Evolutionary conservation across 495 filamentous ascomycete genomes (phyloP).

Genomic region (Neurospora sp.): DNA sequence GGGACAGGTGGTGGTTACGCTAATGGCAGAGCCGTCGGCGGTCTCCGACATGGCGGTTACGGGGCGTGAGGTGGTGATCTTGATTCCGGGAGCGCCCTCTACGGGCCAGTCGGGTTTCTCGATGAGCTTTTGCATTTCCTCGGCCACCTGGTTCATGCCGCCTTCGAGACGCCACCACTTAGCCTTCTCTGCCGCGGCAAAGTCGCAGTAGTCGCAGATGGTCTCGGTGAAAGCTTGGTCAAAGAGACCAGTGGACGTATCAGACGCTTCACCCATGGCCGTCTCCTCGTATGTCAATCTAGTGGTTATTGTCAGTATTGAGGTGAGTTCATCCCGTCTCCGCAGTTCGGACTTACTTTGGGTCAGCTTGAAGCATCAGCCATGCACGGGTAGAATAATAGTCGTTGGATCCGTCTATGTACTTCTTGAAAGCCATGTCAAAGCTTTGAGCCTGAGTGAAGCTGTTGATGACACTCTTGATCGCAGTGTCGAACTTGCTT

Average conservation of each 20-base stretch:
- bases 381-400: slow-evolving; percentile 5
- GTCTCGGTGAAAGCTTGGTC: slow-evolving; percentile 28
- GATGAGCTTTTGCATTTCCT: background rate
- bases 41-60: slow-evolving; percentile 11
- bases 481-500: background rate
- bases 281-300: slow-evolving; percentile 1
- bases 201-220: slow-evolving; percentile 25
- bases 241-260: slow-evolving; percentile 21
- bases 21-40: background rate
- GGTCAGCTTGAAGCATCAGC: background rate
- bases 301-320: background rate
- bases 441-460: background rate
- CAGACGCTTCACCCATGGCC: background rate
- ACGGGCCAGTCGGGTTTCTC: background rate
- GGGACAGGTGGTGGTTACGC: background rate
- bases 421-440: background rate
- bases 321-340: background rate
- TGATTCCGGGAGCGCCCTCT: background rate
- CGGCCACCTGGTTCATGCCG: background rate
- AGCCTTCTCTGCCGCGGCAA: background rate
- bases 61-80: slow-evolving; percentile 9
- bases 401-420: background rate
- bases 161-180: slow-evolving; percentile 2
- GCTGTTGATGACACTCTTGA: background rate
- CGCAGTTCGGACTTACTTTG: background rate